A percentile compares a stretch with the other conserved stretches of the same genome.
These are phyloP conservation scores for Sarcodon sp. DNA, from an alignment of 768 basidiomycete species.

Conservation along the genomic window DNA sequence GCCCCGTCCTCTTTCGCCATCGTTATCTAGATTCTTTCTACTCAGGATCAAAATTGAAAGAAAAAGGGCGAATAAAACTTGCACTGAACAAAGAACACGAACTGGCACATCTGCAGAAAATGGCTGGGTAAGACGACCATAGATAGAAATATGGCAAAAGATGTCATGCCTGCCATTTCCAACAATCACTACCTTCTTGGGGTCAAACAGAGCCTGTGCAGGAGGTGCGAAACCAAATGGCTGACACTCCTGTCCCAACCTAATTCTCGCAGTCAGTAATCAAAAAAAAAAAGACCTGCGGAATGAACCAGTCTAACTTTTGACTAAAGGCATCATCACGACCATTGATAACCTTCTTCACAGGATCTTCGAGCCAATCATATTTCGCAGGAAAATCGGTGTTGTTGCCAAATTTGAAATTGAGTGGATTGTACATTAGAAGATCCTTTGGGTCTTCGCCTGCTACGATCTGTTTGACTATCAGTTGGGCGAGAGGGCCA, in stretches of 20 bases:
- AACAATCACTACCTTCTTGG: slow-evolving; percentile 37
- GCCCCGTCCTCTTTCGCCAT: slow-evolving; percentile 47
- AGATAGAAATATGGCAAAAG: slow-evolving; percentile 25
- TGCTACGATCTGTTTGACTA: slow-evolving; percentile 28
- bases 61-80: slow-evolving; percentile 3
- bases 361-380: slow-evolving; percentile 36
- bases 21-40: slow-evolving; percentile 26
- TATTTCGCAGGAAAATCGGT: slow-evolving; percentile 23
- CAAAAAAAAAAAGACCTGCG: not conserved
- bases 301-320: slow-evolving; percentile 7
- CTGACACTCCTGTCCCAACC: slow-evolving; percentile 21
- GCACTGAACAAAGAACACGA: slow-evolving; percentile 17
- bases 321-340: slow-evolving; percentile 37
- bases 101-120: slow-evolving; percentile 10
- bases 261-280: slow-evolving; percentile 3
- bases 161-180: slow-evolving; percentile 40
- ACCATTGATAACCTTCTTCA: slow-evolving; percentile 31
- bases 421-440: slow-evolving; percentile 34
- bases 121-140: not conserved
- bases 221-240: slow-evolving; percentile 25
- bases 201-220: slow-evolving; percentile 30
- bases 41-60: not conserved
- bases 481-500: slow-evolving; percentile 34
- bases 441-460: slow-evolving; percentile 30
- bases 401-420: slow-evolving; percentile 35